These are phyloP conservation scores for Colletotrichum neosansevieriae DNA, from an alignment of 2,329 filamentous ascomycete species.

Conservation along the genomic window DNA sequence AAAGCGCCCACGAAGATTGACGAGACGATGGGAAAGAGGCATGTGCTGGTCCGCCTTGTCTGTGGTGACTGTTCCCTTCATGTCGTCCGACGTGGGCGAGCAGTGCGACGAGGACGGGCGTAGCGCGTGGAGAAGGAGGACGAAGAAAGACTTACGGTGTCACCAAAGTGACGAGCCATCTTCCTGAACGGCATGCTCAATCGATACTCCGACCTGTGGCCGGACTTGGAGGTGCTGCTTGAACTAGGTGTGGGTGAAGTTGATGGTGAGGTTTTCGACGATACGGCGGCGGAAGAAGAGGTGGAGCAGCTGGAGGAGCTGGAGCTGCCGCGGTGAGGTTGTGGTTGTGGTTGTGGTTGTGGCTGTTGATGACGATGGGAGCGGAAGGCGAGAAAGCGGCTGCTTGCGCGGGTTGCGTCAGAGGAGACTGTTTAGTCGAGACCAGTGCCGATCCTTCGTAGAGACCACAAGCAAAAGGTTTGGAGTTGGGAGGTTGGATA, in stretches of 20 bases:
- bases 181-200: constrained; percentile 48
- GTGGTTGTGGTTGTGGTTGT: neutral
- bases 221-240: constrained; percentile 30
- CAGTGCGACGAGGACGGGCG: neutral
- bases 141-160: constrained; percentile 53
- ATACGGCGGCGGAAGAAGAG: neutral
- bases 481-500: neutral
- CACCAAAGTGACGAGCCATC: constrained; percentile 61
- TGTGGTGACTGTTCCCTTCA: neutral
- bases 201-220: constrained; percentile 39
- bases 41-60: neutral
- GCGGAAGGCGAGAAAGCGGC: constrained; percentile 36
- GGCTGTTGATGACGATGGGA: constrained; percentile 16
- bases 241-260: constrained; percentile 15
- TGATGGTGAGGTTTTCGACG: constrained; percentile 10
- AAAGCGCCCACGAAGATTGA: neutral
- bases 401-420: constrained; percentile 32
- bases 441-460: constrained; percentile 5
- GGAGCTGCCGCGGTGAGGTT: constrained; percentile 7
- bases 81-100: constrained; percentile 17
- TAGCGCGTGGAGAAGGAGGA: constrained; percentile 27
- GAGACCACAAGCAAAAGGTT: neutral
- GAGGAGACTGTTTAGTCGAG: constrained; percentile 9
- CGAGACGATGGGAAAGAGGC: constrained; percentile 1
- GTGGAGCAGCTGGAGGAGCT: constrained; percentile 22